Conservation (phyloP, 2,329 filamentous ascomycete species). For the Phialophora verrucosa region DNA sequence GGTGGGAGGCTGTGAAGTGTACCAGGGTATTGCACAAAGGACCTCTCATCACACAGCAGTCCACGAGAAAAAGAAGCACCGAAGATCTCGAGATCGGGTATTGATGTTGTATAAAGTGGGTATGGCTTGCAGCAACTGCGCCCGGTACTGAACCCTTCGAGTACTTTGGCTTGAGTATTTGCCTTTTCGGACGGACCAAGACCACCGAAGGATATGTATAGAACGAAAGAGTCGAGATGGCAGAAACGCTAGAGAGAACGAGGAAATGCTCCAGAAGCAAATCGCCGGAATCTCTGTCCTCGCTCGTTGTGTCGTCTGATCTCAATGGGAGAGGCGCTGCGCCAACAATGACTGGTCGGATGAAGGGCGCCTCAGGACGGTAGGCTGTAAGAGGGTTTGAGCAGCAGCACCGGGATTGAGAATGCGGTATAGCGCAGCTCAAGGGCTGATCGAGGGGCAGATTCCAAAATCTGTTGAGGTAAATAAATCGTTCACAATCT, state of each 20-base stretch:
- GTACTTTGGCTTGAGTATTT: conserved; percentile 15
- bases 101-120: conserved; percentile 3
- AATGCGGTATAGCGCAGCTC: conserved; percentile 17
- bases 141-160: background rate
- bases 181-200: background rate
- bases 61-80: background rate
- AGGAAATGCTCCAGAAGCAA: conserved; percentile 25
- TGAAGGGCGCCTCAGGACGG: background rate
- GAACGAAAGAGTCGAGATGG: conserved; percentile 6
- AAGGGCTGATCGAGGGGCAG: conserved; percentile 28
- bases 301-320: conserved; percentile 12
- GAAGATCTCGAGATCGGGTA: conserved; percentile 3
- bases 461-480: conserved; percentile 14
- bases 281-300: conserved; percentile 8
- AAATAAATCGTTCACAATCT: conserved; percentile 1
- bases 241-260: conserved; percentile 16
- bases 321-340: conserved; percentile 10
- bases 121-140: conserved; percentile 24
- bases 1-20: conserved; percentile 23
- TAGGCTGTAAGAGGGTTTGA: conserved; percentile 11
- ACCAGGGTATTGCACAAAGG: conserved; percentile 10
- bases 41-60: conserved; percentile 6
- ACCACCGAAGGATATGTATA: conserved; percentile 16
- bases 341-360: conserved; percentile 21
- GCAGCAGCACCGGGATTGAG: conserved; percentile 9